Evolutionary conservation across 805 yeast genomes (phyloP).

Genomic region (Candida ovalis): DNA sequence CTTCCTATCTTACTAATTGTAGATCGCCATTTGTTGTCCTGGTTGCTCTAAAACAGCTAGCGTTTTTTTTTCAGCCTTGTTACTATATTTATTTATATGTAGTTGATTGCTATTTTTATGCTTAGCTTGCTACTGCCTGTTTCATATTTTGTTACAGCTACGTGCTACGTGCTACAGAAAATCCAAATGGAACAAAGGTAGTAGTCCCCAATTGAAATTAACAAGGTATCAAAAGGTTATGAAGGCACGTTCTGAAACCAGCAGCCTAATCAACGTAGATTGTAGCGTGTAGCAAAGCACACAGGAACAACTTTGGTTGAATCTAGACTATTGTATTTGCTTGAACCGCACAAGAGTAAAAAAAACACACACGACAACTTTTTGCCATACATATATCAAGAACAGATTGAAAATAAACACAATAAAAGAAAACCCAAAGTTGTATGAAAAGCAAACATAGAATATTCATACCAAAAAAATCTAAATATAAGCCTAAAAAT

Average conservation of each 20-base stretch:
- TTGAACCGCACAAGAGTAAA: not conserved
- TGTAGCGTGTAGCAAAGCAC: slow-evolving; percentile 19
- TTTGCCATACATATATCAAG: not conserved
- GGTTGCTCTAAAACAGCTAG: too few relatives aligned
- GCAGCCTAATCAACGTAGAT: slow-evolving; percentile 1
- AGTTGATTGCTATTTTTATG: too few relatives aligned
- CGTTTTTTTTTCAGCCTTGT: too few relatives aligned
- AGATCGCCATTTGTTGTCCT: too few relatives aligned
- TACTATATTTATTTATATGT: too few relatives aligned
- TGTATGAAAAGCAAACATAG: not conserved
- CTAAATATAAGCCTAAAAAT: not conserved
- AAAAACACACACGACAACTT: not conserved
- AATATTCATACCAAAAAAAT: not conserved
- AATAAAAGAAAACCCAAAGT: slow-evolving; percentile 1
- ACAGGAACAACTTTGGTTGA: slow-evolving; percentile 1
- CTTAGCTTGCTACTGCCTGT: too few relatives aligned
- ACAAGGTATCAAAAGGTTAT: not conserved
- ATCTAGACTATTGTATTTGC: not conserved
- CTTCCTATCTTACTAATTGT: too few relatives aligned
- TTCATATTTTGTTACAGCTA: too few relatives aligned
- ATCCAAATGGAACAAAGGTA: not conserved
- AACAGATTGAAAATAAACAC: not conserved
- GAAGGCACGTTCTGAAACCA: slow-evolving; percentile 3
- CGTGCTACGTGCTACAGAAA: too few relatives aligned
- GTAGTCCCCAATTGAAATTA: not conserved